These are phyloP conservation scores for Amniculicola lignicola DNA, from an alignment of 495 filamentous ascomycete species.

Conservation along the genomic window DNA sequence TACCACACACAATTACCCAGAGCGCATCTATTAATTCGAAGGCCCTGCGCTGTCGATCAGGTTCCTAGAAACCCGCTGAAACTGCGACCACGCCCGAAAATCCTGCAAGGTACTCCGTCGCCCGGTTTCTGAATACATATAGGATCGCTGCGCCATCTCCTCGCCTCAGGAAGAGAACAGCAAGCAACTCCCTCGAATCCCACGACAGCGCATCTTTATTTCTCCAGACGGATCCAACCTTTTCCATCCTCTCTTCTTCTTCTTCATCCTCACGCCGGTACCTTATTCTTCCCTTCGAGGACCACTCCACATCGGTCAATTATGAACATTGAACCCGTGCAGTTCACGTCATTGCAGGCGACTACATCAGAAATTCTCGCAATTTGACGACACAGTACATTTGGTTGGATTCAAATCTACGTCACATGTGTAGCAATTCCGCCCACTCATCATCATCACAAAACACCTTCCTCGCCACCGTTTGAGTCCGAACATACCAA, in stretches of 20 bases:
- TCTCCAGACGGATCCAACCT: not conserved
- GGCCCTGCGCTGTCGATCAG: conserved; percentile 12
- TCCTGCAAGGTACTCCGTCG: not conserved
- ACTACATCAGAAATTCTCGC: no score
- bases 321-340: conserved; percentile 4
- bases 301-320: not conserved
- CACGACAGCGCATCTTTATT: conserved; percentile 1
- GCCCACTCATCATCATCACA: no score
- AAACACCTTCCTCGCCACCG: no score
- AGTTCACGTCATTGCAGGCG: not conserved
- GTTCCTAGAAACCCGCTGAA: conserved; percentile 11
- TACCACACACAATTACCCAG: conserved; percentile 8
- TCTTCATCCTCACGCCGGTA: not conserved
- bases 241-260: not conserved
- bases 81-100: conserved; percentile 13
- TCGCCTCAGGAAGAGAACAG: conserved; percentile 20
- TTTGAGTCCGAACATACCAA: no score
- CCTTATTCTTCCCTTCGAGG: no score
- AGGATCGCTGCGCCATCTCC: not conserved
- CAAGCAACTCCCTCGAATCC: not conserved
- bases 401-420: no score
- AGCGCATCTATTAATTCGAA: conserved; percentile 9
- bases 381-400: no score
- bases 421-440: no score
- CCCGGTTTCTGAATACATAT: not conserved